These are phyloP conservation scores for Dendrobium officinale DNA, from an alignment of 106 monocot species.

Conservation along the genomic window DNA sequence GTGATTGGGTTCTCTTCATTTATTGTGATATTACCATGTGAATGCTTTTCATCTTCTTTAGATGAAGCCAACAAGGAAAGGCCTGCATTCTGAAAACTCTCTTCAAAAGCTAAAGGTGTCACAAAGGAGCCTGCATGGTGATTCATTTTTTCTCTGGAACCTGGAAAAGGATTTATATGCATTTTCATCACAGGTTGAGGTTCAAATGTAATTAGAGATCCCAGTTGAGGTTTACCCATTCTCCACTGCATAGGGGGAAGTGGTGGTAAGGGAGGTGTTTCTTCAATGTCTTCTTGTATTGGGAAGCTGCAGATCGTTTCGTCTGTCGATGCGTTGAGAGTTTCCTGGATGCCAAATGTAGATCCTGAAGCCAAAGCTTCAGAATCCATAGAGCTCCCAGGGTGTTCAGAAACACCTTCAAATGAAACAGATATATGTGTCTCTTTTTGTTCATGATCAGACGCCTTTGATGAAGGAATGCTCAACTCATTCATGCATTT, in stretches of 20 bases:
- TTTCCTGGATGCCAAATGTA: not conserved
- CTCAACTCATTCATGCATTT: slow-evolving; percentile 9
- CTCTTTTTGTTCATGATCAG: not conserved
- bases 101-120: slow-evolving; percentile 1
- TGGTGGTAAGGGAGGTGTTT: slow-evolving; percentile 74
- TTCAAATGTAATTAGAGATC: slow-evolving; percentile 17
- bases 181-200: not conserved
- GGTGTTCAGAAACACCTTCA: slow-evolving; percentile 10
- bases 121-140: slow-evolving; percentile 13
- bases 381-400: slow-evolving; percentile 6
- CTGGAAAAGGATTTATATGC: not conserved
- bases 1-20: not conserved
- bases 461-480: slow-evolving; percentile 5
- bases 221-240: slow-evolving; percentile 48
- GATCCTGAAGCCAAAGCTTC: slow-evolving; percentile 8
- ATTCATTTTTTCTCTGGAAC: not conserved
- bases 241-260: slow-evolving; percentile 90
- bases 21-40: not conserved
- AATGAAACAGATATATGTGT: slow-evolving; percentile 7
- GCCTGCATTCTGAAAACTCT: slow-evolving; percentile 6
- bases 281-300: slow-evolving; percentile 21
- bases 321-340: not conserved
- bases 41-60: slow-evolving; percentile 17
- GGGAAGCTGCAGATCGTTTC: slow-evolving; percentile 12
- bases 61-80: slow-evolving; percentile 3